Conservation (phyloP, 495 filamentous ascomycete genomes). For the Massariosphaeria phaeospora region DNA sequence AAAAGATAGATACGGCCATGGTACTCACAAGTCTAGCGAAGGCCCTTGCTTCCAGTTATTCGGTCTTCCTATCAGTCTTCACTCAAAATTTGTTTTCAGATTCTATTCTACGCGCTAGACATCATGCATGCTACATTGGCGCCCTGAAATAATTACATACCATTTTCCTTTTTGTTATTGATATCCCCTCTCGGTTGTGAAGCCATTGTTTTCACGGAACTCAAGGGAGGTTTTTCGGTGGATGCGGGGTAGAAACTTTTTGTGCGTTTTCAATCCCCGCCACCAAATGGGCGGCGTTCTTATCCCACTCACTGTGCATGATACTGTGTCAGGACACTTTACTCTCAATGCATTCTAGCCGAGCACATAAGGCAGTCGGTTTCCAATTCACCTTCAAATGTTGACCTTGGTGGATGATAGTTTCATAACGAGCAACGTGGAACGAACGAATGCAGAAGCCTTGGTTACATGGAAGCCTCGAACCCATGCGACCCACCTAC, state of each 20-base stretch:
- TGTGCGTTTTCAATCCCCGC: slow-evolving; percentile 1
- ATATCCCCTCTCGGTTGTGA: slow-evolving; percentile 2
- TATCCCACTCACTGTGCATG: background rate
- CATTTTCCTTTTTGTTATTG: background rate
- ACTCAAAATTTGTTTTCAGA: slow-evolving; percentile 23
- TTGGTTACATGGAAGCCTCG: slow-evolving; percentile 20
- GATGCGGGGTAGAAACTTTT: slow-evolving; percentile 6
- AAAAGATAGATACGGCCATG: background rate
- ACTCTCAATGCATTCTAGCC: background rate
- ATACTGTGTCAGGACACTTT: slow-evolving; percentile 2
- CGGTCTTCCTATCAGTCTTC: background rate
- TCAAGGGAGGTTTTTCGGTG: background rate
- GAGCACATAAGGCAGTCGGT: background rate
- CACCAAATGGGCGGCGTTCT: background rate
- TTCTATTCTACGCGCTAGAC: slow-evolving; percentile 22
- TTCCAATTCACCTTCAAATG: too few species aligned
- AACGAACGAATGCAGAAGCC: slow-evolving; percentile 20
- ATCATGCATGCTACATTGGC: slow-evolving; percentile 29
- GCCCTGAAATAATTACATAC: slow-evolving; percentile 29
- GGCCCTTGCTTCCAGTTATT: background rate
- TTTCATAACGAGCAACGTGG: slow-evolving; percentile 19
- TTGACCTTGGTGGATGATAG: slow-evolving; percentile 5
- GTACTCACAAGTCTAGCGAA: too few species aligned
- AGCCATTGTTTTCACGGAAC: slow-evolving; percentile 7
- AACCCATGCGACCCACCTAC: slow-evolving; percentile 12